Conservation (phyloP, 2,329 filamentous ascomycete genomes). For the Colletotrichum cereale region DNA sequence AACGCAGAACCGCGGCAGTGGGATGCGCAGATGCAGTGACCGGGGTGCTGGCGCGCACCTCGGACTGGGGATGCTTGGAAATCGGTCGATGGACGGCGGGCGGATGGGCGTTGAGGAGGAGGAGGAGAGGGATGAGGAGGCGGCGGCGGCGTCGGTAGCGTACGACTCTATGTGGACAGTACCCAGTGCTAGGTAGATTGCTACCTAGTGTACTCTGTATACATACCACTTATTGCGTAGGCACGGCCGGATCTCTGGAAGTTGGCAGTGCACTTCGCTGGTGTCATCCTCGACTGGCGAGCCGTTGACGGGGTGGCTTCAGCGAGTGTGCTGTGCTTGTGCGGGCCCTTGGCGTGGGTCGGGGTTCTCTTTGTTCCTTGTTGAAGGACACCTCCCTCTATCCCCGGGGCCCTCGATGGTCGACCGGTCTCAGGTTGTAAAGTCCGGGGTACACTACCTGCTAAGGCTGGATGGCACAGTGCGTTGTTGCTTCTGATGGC, state of each 20-base stretch:
- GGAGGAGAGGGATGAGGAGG: background rate
- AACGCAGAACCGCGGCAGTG: slow-evolving; percentile 39
- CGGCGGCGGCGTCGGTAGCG: background rate
- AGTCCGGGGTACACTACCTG: slow-evolving; percentile 34
- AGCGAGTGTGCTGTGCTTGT: background rate
- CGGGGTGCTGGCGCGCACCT: slow-evolving; percentile 22
- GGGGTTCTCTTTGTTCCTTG: background rate
- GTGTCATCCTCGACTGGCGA: background rate
- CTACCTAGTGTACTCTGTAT: background rate
- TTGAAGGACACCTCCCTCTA: background rate
- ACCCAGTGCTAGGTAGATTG: background rate
- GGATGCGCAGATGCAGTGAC: slow-evolving; percentile 26
- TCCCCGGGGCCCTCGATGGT: slow-evolving; percentile 13
- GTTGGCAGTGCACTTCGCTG: slow-evolving; percentile 8
- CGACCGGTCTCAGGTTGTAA: slow-evolving; percentile 29
- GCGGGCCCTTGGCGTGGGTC: slow-evolving; percentile 4
- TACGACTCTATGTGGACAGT: background rate
- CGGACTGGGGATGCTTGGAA: slow-evolving; percentile 39
- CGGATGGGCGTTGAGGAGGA: slow-evolving; percentile 32
- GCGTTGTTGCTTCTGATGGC: slow-evolving; percentile 10
- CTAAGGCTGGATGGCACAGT: background rate
- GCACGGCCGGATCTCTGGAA: background rate
- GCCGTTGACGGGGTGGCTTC: background rate
- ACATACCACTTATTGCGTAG: background rate
- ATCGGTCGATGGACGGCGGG: slow-evolving; percentile 34